Evolutionary conservation across 495 filamentous ascomycete species (phyloP), one percentile per base, ranked within the genome.

Genomic region (Niebla homalea): DNA sequence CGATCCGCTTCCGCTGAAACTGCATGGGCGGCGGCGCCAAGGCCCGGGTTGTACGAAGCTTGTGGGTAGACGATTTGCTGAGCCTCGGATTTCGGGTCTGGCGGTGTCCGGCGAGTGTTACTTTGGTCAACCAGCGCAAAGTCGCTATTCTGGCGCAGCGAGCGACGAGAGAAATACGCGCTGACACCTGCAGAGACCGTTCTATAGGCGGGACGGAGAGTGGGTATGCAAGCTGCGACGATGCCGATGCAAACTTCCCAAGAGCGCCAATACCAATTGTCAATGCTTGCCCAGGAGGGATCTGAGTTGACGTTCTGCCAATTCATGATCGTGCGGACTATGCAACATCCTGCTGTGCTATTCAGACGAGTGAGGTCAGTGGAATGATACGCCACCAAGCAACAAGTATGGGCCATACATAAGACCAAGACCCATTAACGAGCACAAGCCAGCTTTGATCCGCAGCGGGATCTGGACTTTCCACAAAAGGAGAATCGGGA

Each of bases 391-490:
- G 2, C 1, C 1, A 7, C n/a, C 1, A 22, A 19, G 39, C 10
- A 18, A 18, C 1, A 0, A 41, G 39, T 19, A 41, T 10, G 1
- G 2, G 16, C 15, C 42, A 12, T 29, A 45, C 60, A 70, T 59
- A 0, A 68, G 21, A 23, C 63, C 61, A 7, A 64, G 63, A 2
- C 64, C 60, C 66, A 70, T 67, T 2, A 67, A 49, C 11, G 60
- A 36, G 37, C 63, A 66, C 2, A 70, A 41, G 5, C 63, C 60
- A 25, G 66, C 37, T 50, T 65, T 70, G 1, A 46, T 57, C 15
- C 58, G 59, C 3, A 61, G 46, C 18, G 56, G 62, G 12, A 59
- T 59, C n/a, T 59, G 57, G 0, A 56, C 53, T 8, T 67, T 53
- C 36, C 61, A 50, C 14, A 66, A 56, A 36, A 70, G 66, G 29